Conservation (phyloP, 192 early-diverging fungal species). For the Coemansia sp. region DNA sequence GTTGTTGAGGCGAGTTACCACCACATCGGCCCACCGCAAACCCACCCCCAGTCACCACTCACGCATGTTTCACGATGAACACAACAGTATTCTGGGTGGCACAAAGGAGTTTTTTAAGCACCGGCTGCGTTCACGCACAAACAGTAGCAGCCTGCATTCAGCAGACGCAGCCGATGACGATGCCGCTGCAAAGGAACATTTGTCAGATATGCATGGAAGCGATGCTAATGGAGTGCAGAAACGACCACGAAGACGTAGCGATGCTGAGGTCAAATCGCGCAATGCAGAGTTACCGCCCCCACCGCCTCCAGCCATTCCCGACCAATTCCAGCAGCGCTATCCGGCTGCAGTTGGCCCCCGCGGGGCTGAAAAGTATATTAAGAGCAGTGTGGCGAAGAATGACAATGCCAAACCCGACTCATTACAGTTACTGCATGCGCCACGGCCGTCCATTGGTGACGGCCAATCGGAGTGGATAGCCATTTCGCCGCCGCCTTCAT, state of each 20-base stretch:
- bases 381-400: conserved; percentile 4
- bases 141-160: conserved; percentile 22
- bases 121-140: conserved; percentile 39
- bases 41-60: conserved; percentile 4
- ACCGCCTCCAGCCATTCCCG: conserved; percentile 20
- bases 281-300: conserved; percentile 13
- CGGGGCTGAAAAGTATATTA: conserved; percentile 7
- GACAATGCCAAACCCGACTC: conserved; percentile 4
- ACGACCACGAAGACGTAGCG: conserved; percentile 40
- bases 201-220: neutral
- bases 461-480: conserved; percentile 16
- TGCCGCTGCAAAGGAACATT: neutral
- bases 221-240: neutral
- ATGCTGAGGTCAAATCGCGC: conserved; percentile 44
- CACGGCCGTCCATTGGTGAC: conserved; percentile 10
- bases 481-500: conserved; percentile 16
- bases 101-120: conserved; percentile 47
- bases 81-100: conserved; percentile 34
- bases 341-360: neutral
- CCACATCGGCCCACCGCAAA: conserved; percentile 29
- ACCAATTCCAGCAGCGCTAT: conserved; percentile 19
- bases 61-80: conserved; percentile 4
- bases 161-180: conserved; percentile 1
- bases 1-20: conserved; percentile 39
- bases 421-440: conserved; percentile 8